These are phyloP conservation scores for Candida glucosophila DNA, from an alignment of 1,139 yeast species.

Conservation along the genomic window DNA sequence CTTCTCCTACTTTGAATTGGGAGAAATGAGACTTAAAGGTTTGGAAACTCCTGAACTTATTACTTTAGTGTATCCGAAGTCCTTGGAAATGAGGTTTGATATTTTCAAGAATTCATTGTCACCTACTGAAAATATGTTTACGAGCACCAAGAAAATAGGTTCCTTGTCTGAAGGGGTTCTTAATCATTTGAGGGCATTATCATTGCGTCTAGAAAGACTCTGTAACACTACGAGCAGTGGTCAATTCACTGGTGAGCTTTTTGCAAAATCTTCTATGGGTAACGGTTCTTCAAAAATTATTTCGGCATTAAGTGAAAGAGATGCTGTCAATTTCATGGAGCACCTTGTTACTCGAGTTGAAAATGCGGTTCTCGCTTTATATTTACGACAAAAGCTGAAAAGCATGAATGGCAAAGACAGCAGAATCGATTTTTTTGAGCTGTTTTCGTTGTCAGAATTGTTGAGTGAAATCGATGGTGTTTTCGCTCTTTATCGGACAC, in stretches of 20 bases:
- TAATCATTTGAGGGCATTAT: slow-evolving; percentile 38
- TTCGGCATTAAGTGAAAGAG: slow-evolving; percentile 23
- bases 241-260: slow-evolving; percentile 18
- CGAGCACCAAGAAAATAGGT: slow-evolving; percentile 24
- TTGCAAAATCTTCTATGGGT: slow-evolving; percentile 19
- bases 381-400: slow-evolving; percentile 26
- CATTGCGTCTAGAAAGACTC: slow-evolving; percentile 42
- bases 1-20: slow-evolving; percentile 60
- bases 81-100: slow-evolving; percentile 50
- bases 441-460: slow-evolving; percentile 15
- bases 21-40: slow-evolving; percentile 88
- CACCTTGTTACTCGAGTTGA: slow-evolving; percentile 61
- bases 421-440: slow-evolving; percentile 13
- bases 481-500: neutral
- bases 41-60: slow-evolving; percentile 88
- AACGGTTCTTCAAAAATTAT: slow-evolving; percentile 15
- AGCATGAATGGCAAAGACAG: slow-evolving; percentile 16
- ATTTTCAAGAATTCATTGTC: slow-evolving; percentile 25
- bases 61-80: slow-evolving; percentile 68
- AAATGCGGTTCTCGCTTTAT: slow-evolving; percentile 34
- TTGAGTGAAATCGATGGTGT: slow-evolving; percentile 16
- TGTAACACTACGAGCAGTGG: slow-evolving; percentile 31
- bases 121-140: slow-evolving; percentile 10
- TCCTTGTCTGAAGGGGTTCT: slow-evolving; percentile 37
- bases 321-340: slow-evolving; percentile 43